Percentiles rank a stretch among this genome's conserved stretches.
These are phyloP conservation scores for Botrytis squamosa DNA, from an alignment of 2,329 filamentous ascomycete species.

Conservation along the genomic window DNA sequence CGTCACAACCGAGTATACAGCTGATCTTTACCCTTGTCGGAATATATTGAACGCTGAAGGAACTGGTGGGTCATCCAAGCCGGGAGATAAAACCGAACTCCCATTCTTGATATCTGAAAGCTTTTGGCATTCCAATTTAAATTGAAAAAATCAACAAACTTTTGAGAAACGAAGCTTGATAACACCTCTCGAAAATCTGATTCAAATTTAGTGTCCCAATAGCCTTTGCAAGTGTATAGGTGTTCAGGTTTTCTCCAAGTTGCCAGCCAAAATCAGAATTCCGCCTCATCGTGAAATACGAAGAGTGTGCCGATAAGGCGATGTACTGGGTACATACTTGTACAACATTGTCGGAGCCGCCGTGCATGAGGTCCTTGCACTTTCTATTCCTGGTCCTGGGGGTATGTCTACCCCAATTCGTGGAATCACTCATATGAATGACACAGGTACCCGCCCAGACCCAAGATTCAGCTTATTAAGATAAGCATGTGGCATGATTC, in stretches of 20 bases:
- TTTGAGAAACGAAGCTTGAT: neutral
- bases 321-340: neutral
- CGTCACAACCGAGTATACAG: neutral
- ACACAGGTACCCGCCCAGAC: neutral
- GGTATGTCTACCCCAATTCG: neutral
- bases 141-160: neutral
- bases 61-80: neutral
- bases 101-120: neutral
- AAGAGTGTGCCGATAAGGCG: conserved; percentile 4
- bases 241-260: neutral
- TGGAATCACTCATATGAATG: neutral
- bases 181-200: neutral
- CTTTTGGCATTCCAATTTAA: neutral
- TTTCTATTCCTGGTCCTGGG: neutral
- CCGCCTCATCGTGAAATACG: neutral
- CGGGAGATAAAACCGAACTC: neutral
- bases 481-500: neutral
- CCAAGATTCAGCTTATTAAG: neutral
- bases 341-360: neutral
- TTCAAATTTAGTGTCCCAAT: neutral
- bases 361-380: neutral
- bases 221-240: neutral
- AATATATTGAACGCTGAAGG: neutral
- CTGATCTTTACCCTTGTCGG: neutral
- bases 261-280: neutral